Base-by-base conservation (phyloP, 371 early-diverging fungal species). In the Lichtheimia ramosa region DNA sequence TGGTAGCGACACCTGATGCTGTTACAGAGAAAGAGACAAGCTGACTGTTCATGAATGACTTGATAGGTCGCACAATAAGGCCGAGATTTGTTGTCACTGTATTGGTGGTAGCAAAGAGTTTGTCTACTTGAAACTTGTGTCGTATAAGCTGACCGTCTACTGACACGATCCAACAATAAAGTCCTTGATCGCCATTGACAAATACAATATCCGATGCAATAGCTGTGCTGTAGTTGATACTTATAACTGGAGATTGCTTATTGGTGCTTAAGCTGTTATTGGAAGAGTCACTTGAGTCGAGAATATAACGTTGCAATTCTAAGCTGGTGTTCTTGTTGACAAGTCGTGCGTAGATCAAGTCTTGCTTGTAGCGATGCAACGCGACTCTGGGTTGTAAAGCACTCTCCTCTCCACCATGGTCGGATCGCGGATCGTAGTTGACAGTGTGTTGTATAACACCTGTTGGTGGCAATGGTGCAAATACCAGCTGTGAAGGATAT, bases 131-230 rank as follows among this genome's bases (percentile, higher is more conserved):
- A 16, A 57, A 48, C 16, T 28, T 18, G 48, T 61, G 61, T 18
- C 55, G 61, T 6, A 61, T 48, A 13, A 61, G 27, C 3, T 54
- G 40, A 16, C 46, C 46, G 42, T 61, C 49, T 7, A 41, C 42
- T 1, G 61, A 49, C 16, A 61, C 13, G 7, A 61, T 27, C 61
- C 61, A 61, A 24, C 56, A 61, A 43, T 48, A 23, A n/a, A 60
- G 39, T 15, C 13, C 43, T 1, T 34, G 16, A 23, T 54, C 39
- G 3, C 24, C 23, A n/a, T 54, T 24, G 16, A 40, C 49, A 15
- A 61, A 55, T 5, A 54, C 54, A 54, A 61, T 42, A 49, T 23
- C 18, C 18, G 61, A 51, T 10, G 51, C 18, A 21, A 61, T 55
- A 5, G 61, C 39, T 2, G 48, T 24, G 13, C 39, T 14, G 28